A percentile compares a stretch with the other conserved stretches of the same genome.
phyloP scores from a whole-genome alignment of 192 early-diverging fungal genomes.

The Glomus cerebriforme region DNA sequence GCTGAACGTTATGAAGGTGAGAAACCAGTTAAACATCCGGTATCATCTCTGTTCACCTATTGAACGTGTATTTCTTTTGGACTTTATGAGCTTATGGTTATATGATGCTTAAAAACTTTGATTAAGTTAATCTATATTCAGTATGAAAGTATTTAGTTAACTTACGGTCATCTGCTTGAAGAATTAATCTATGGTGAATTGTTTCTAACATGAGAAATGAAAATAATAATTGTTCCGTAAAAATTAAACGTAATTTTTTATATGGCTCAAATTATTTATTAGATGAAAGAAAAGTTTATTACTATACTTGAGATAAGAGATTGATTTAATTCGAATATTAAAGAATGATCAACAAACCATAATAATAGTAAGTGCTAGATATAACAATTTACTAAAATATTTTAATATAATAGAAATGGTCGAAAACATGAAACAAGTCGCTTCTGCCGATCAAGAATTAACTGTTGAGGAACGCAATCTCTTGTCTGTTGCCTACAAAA shows the following conservation, averaged over 20 bases:
- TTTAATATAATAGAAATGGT: constrained; percentile 70
- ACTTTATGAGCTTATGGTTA: background rate
- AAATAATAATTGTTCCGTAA: too few relatives aligned
- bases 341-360: background rate
- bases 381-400: background rate
- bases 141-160: background rate
- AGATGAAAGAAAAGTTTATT: too few relatives aligned
- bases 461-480: constrained; percentile 99
- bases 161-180: background rate
- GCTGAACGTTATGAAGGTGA: constrained; percentile 99
- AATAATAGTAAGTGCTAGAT: background rate
- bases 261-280: too few relatives aligned
- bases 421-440: constrained; percentile 72
- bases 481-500: constrained; percentile 99
- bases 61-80: constrained; percentile 6
- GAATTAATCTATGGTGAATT: too few relatives aligned
- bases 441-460: constrained; percentile 70
- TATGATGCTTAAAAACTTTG: background rate
- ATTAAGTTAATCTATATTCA: background rate
- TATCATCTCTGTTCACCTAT: constrained; percentile 17
- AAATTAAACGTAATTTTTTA: too few relatives aligned
- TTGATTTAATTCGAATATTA: too few relatives aligned
- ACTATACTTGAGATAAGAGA: too few relatives aligned
- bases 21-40: constrained; percentile 13
- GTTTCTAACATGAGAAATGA: too few relatives aligned